Conservation (phyloP, 2,329 filamentous ascomycete species). For the Aspergillus costaricaensis region DNA sequence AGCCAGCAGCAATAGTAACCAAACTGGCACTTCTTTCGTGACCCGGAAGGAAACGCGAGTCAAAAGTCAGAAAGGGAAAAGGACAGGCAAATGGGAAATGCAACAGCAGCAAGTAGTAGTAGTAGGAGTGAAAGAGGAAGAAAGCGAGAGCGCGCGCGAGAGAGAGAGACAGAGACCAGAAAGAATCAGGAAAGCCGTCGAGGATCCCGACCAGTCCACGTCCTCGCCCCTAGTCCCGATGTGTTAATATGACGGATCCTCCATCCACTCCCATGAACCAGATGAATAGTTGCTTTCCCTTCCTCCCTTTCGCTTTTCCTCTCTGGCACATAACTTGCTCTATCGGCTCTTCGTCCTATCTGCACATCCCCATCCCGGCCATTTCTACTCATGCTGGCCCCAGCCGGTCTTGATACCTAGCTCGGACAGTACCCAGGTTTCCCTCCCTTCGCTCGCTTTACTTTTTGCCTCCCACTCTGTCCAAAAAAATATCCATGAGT, state of each 20-base stretch:
- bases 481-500: not conserved
- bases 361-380: too few relatives aligned
- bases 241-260: constrained; percentile 46
- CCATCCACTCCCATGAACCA: constrained; percentile 32
- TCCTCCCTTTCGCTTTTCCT: constrained; percentile 5
- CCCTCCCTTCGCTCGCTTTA: not conserved
- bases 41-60: constrained; percentile 10
- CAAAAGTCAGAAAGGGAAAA: constrained; percentile 19
- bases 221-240: constrained; percentile 43
- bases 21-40: not conserved
- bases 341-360: too few relatives aligned
- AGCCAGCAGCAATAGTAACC: not conserved
- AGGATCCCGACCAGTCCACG: constrained; percentile 38
- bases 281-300: constrained; percentile 17
- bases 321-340: not conserved
- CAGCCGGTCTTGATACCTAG: too few relatives aligned
- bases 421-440: too few relatives aligned
- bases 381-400: too few relatives aligned
- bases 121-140: too few relatives aligned
- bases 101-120: not conserved
- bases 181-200: constrained; percentile 32
- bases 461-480: not conserved
- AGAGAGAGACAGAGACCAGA: constrained; percentile 16
- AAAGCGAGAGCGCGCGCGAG: constrained; percentile 3
- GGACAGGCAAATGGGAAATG: constrained; percentile 10